Evolutionary conservation across 441 rosid genomes (phyloP).

Genomic region (Populus trichocarpa): DNA sequence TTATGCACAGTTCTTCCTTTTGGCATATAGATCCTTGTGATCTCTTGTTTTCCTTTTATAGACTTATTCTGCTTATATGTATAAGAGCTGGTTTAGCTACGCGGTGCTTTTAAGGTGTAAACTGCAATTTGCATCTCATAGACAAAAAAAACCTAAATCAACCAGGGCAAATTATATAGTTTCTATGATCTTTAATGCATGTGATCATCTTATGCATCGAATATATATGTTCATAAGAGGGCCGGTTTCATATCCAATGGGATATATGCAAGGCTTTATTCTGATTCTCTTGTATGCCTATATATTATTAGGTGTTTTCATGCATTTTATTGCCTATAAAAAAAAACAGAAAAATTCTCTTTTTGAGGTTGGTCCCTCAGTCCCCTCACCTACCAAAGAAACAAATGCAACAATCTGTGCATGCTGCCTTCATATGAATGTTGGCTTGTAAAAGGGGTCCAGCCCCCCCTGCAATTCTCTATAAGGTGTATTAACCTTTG

Average conservation of each 20-base stretch:
- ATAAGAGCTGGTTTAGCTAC: no score
- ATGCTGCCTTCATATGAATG: constrained; percentile 11
- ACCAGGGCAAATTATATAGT: neutral
- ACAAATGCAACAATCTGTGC: constrained; percentile 7
- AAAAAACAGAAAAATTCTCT: neutral
- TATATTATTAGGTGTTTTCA: no score
- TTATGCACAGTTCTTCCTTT: no score
- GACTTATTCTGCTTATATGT: no score
- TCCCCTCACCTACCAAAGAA: constrained; percentile 8
- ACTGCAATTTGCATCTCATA: no score
- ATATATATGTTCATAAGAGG: no score
- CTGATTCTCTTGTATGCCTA: no score
- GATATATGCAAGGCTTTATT: neutral
- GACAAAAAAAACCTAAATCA: no score
- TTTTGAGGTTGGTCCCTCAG: neutral
- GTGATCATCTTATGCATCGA: neutral
- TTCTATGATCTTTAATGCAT: neutral
- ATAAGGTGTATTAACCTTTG: neutral
- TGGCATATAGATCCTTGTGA: no score
- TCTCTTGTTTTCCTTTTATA: no score
- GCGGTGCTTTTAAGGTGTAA: no score
- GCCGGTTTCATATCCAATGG: neutral
- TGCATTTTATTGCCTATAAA: no score
- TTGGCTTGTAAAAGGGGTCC: constrained; percentile 19
- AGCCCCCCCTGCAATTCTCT: neutral